These are phyloP conservation scores for Blastomyces silverae DNA, from an alignment of 2,329 filamentous ascomycete genomes.

Conservation along the genomic window DNA sequence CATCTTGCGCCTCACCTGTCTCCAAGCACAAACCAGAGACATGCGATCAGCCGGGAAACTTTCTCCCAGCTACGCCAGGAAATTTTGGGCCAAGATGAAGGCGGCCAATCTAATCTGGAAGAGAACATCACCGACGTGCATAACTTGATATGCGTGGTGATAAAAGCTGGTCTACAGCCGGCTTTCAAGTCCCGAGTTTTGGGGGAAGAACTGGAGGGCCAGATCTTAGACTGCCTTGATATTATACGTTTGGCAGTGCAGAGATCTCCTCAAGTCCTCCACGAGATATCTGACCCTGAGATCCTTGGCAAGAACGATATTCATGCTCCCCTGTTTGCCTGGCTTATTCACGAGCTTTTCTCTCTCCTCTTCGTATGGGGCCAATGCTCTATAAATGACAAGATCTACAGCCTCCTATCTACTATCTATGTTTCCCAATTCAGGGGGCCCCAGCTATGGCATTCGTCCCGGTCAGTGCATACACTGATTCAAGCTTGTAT, in stretches of 20 bases:
- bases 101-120: constrained; percentile 46
- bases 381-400: constrained; percentile 37
- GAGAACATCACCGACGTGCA: constrained; percentile 71
- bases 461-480: constrained; percentile 29
- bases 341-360: constrained; percentile 50
- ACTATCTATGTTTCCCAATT: constrained; percentile 31
- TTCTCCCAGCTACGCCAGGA: constrained; percentile 68
- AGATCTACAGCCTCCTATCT: constrained; percentile 33
- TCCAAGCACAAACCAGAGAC: constrained; percentile 54
- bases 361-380: constrained; percentile 41
- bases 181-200: constrained; percentile 42
- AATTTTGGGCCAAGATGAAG: constrained; percentile 46
- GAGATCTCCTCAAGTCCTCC: constrained; percentile 61
- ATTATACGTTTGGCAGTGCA: constrained; percentile 69
- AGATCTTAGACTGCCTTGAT: constrained; percentile 60
- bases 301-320: constrained; percentile 43
- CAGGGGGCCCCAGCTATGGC: constrained; percentile 29
- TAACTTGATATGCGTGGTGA: constrained; percentile 76
- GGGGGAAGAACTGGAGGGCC: constrained; percentile 42
- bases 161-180: constrained; percentile 66
- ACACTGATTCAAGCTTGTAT: constrained; percentile 33
- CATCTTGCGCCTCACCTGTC: constrained; percentile 78
- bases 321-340: constrained; percentile 47
- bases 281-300: constrained; percentile 59
- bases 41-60: constrained; percentile 62